Percentiles rank a stretch among this genome's conserved stretches.
These are phyloP conservation scores for Prunus persica DNA, from an alignment of 306 rosid species.

Conservation along the genomic window DNA sequence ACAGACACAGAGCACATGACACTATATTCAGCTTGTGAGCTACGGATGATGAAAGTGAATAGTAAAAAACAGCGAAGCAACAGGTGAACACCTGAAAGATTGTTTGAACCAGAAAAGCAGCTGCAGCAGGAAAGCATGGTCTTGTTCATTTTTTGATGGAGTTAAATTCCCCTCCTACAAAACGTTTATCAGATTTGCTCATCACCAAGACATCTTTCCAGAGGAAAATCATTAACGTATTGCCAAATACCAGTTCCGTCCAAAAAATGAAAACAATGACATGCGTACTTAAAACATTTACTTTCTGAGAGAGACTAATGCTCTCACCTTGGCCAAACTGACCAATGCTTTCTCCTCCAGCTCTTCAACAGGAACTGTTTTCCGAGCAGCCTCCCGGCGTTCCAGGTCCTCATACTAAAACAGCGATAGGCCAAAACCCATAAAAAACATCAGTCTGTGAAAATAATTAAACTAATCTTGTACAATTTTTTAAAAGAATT, in stretches of 20 bases:
- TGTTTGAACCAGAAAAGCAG: constrained; percentile 93
- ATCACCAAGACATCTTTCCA: constrained; percentile 16
- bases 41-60: not conserved
- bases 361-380: constrained; percentile 70
- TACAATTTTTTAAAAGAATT: not conserved
- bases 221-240: constrained; percentile 1
- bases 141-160: constrained; percentile 67
- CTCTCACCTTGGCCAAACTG: constrained; percentile 79
- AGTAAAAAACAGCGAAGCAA: constrained; percentile 10
- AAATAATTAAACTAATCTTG: not conserved
- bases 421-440: constrained; percentile 1
- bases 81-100: constrained; percentile 69
- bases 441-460: not conserved
- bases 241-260: not conserved
- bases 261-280: not conserved
- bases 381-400: constrained; percentile 81
- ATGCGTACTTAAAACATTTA: not conserved
- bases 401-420: constrained; percentile 70
- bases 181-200: constrained; percentile 26
- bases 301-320: not conserved
- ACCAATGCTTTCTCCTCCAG: constrained; percentile 92
- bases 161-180: constrained; percentile 76
- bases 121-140: constrained; percentile 85
- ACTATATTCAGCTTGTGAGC: constrained; percentile 4
- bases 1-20: constrained; percentile 4